Base-by-base conservation (phyloP, 768 basidiomycete genomes). In the Agaricus sinodeliciosus region DNA sequence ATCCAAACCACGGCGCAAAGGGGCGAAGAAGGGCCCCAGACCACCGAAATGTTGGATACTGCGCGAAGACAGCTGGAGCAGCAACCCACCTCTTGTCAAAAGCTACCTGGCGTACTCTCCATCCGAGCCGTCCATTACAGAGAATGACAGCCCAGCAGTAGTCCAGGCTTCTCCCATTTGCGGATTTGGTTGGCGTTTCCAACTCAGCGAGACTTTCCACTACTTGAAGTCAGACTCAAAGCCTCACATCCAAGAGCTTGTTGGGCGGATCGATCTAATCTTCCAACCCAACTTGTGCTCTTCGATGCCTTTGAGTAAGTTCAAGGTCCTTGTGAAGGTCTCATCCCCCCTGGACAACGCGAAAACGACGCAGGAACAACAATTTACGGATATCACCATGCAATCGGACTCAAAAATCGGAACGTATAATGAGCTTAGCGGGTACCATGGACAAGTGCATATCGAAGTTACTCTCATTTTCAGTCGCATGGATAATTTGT, bases 151-250 rank as follows among this genome's bases (percentile, higher is more conserved):
- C 9, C 13, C 12, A 1, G 16, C 9, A 19, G 4, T 9, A 34
- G 27, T 9, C 31, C 39, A 45, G 19, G 5, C 25, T 9, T 53
- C 44, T 9, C 51, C 44, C 9, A 46, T 6, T 28, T 53, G 51
- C 19, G 51, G 51, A 2, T 39, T 53, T 6, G 43, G 51, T 18
- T 53, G 51, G 51, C 51, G 44, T 9, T 53, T 45, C 44, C 36
- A 40, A 15, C 11, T 53, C 37, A 39, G 2, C 1, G 43, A 52
- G 25, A 13, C 9, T 35, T 53, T 47, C 12, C 44, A 39, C 12
- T 46, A 27, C 25, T 22, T 31, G 44, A 13, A 15, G 11, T 53
- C 27, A 6, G 11, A 31, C 12, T 11, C n/a, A 18, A 16, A 16
- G 4, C 26, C 43, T 39, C 51, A 16, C 8, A 25, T 15, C 16